phyloP scores from a whole-genome alignment of 2,329 filamentous ascomycete species.

The Botryotinia narcissicola region DNA sequence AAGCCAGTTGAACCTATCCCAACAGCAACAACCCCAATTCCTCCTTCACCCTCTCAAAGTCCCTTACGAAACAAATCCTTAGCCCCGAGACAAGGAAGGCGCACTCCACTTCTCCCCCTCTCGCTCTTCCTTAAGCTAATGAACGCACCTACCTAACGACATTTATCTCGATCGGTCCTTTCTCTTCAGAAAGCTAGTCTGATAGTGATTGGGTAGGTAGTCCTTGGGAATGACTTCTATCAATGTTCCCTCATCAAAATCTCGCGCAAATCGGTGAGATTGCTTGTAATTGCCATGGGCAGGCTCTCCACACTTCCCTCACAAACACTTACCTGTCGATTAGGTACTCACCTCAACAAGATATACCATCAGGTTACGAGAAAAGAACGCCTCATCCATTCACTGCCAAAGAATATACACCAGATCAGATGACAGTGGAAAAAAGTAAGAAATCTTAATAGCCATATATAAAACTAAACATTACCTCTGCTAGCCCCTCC shows the following conservation, averaged over 20 bases:
- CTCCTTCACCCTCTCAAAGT: no score
- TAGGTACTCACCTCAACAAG: neutral
- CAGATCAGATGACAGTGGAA: neutral
- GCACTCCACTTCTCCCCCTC: neutral
- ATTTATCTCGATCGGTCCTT: neutral
- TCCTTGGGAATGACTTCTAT: neutral
- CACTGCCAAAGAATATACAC: neutral
- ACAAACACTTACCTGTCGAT: neutral
- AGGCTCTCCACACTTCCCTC: neutral
- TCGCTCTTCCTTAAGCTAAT: no score
- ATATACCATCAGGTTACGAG: neutral
- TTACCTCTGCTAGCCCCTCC: neutral
- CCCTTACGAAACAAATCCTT: no score
- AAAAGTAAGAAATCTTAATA: neutral
- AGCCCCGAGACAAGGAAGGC: neutral
- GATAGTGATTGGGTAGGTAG: no score
- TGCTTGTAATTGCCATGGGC: neutral
- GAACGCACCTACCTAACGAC: neutral
- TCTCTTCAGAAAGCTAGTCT: neutral
- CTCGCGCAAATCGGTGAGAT: neutral
- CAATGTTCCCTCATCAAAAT: fast-evolving
- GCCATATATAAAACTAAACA: slow-evolving; percentile 6
- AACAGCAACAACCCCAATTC: no score
- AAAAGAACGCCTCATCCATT: neutral
- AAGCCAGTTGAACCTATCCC: no score